Evolutionary conservation across 768 basidiomycete species (phyloP).

Genomic region (Crassisporium funariophilum): DNA sequence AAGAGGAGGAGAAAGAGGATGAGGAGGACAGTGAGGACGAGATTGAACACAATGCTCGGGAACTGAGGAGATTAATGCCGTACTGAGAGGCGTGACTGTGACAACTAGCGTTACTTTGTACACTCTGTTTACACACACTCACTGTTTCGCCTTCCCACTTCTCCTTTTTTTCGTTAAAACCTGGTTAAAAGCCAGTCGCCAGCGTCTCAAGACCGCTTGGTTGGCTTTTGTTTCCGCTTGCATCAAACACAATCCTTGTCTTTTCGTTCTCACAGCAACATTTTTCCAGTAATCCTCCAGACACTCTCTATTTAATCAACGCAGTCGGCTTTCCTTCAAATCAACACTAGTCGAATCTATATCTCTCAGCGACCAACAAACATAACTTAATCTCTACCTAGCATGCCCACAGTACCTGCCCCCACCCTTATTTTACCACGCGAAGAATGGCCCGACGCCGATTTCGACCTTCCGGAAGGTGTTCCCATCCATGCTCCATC

Average conservation of each 20-base stretch:
- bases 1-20: constrained; percentile 25
- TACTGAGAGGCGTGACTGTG: constrained; percentile 44
- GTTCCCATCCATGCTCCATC: constrained; percentile 63
- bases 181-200: too few species aligned
- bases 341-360: not conserved
- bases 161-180: constrained; percentile 11
- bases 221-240: constrained; percentile 8
- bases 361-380: not conserved
- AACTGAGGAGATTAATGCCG: constrained; percentile 63
- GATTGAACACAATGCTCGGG: constrained; percentile 60
- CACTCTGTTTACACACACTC: constrained; percentile 31
- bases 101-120: constrained; percentile 27
- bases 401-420: constrained; percentile 63
- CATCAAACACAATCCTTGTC: constrained; percentile 8
- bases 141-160: constrained; percentile 11
- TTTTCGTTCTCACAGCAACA: constrained; percentile 9
- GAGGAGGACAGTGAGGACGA: constrained; percentile 53
- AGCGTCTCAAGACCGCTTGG: constrained; percentile 14
- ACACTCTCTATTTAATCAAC: too few species aligned
- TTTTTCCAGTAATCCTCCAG: too few species aligned
- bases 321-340: constrained; percentile 4
- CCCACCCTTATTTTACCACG: constrained; percentile 53
- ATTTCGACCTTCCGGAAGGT: constrained; percentile 84
- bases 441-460: constrained; percentile 87
- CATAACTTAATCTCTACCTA: constrained; percentile 16